phyloP scores from a whole-genome alignment of 495 filamentous ascomycete genomes.

The Aspergillus kassunensis region DNA sequence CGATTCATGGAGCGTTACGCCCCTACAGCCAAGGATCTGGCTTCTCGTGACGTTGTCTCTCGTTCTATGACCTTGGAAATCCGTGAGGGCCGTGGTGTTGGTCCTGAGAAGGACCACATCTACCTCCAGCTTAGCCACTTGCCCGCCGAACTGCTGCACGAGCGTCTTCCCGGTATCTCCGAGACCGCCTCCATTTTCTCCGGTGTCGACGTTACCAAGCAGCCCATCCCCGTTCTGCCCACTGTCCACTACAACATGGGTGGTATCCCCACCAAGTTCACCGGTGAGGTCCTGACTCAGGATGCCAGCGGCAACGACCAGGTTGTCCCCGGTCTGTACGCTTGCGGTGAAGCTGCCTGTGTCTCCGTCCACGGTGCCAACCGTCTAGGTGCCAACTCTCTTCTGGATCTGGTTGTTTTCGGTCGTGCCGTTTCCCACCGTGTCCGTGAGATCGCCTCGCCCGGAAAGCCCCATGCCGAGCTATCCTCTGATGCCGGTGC shows the following conservation, averaged over 20 bases:
- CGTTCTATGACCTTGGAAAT: constrained; percentile 98
- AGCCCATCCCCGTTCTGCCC: constrained; percentile 93
- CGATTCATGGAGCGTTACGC: constrained; percentile 99
- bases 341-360: constrained; percentile 94
- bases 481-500: constrained; percentile 80
- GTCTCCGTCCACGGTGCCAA: constrained; percentile 98
- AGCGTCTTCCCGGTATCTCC: constrained; percentile 96
- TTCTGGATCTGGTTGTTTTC: constrained; percentile 95
- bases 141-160: constrained; percentile 83
- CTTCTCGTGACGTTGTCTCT: constrained; percentile 87
- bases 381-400: constrained; percentile 94
- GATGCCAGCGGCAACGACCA: constrained; percentile 81
- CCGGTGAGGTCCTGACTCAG: constrained; percentile 86
- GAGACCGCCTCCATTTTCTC: constrained; percentile 96
- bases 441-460: constrained; percentile 83
- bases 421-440: constrained; percentile 94
- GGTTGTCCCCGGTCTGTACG: constrained; percentile 92
- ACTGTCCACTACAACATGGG: constrained; percentile 99
- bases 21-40: constrained; percentile 94
- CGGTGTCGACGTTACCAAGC: constrained; percentile 92
- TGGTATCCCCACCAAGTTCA: constrained; percentile 95
- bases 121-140: constrained; percentile 95
- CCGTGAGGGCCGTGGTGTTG: constrained; percentile 92
- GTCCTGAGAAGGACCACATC: constrained; percentile 94
- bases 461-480: constrained; percentile 70